Conservation (phyloP, 1,139 yeast species). For the Yamadazyma buinensis region DNA sequence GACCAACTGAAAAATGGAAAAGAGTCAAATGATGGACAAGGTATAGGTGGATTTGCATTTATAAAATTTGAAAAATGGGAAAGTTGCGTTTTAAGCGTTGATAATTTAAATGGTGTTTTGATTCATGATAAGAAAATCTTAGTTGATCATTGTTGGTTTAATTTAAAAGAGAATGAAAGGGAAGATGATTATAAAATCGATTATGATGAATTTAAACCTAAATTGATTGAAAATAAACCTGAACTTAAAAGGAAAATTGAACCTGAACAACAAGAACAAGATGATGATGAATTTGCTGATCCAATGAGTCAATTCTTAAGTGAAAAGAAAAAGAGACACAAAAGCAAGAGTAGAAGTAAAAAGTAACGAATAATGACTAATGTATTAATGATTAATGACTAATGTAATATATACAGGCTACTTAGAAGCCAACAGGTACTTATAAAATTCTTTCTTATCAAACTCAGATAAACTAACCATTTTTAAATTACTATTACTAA, state of each 20-base stretch:
- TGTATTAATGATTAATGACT: too few relatives aligned
- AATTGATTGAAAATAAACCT: too few relatives aligned
- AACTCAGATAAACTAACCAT: constrained; percentile 24
- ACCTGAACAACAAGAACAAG: constrained; percentile 4
- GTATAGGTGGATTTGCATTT: constrained; percentile 66
- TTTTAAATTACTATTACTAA: constrained; percentile 28
- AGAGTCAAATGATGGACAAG: constrained; percentile 44
- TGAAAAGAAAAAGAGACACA: constrained; percentile 2
- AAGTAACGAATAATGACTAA: too few relatives aligned
- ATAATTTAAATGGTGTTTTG: constrained; percentile 74
- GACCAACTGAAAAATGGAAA: neutral
- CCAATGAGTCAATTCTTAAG: constrained; percentile 11
- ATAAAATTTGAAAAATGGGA: constrained; percentile 79
- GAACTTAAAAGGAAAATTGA: neutral
- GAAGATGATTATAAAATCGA: constrained; percentile 40
- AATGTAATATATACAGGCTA: constrained; percentile 19
- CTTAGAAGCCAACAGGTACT: too few relatives aligned
- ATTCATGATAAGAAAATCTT: constrained; percentile 55
- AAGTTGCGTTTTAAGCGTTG: constrained; percentile 82
- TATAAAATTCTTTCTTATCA: constrained; percentile 30
- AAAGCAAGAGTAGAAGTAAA: neutral
- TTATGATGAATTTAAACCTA: constrained; percentile 22
- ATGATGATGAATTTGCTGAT: constrained; percentile 15
- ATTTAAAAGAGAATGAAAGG: constrained; percentile 49
- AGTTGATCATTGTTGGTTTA: constrained; percentile 77